Conservation (phyloP, 805 yeast species). For the Torulaspora franciscae region DNA sequence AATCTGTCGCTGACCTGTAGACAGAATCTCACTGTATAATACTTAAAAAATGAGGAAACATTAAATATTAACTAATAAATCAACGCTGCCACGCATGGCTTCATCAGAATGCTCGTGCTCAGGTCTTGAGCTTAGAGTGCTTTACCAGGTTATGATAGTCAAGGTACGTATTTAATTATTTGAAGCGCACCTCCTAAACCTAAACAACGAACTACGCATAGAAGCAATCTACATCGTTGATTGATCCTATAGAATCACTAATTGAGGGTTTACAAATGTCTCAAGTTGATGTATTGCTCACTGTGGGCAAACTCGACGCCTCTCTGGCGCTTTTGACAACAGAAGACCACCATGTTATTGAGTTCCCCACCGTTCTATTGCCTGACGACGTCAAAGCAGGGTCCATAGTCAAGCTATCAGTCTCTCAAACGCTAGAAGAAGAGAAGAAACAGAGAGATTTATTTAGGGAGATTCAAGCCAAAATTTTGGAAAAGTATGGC, state of each 20-base stretch:
- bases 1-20: slow-evolving; percentile 30
- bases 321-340: slow-evolving; percentile 88
- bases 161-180: neutral
- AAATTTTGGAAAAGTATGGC: slow-evolving; percentile 70
- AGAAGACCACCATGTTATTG: slow-evolving; percentile 87
- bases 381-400: slow-evolving; percentile 93
- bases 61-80: no score
- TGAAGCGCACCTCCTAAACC: neutral
- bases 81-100: no score
- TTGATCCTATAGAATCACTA: neutral
- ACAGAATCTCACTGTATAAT: neutral
- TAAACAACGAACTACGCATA: neutral
- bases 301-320: slow-evolving; percentile 95
- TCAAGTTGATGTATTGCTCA: slow-evolving; percentile 76
- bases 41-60: neutral
- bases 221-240: neutral
- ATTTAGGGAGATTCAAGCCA: slow-evolving; percentile 66
- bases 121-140: neutral
- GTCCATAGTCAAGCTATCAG: slow-evolving; percentile 77
- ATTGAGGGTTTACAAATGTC: slow-evolving; percentile 17
- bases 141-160: neutral
- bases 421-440: slow-evolving; percentile 67
- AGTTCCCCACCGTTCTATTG: slow-evolving; percentile 88
- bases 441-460: slow-evolving; percentile 55
- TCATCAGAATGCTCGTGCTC: no score